Percentiles rank a stretch among this genome's conserved stretches.
phyloP scores from a whole-genome alignment of 2,329 filamentous ascomycete genomes.

The Boeremia exigua region DNA sequence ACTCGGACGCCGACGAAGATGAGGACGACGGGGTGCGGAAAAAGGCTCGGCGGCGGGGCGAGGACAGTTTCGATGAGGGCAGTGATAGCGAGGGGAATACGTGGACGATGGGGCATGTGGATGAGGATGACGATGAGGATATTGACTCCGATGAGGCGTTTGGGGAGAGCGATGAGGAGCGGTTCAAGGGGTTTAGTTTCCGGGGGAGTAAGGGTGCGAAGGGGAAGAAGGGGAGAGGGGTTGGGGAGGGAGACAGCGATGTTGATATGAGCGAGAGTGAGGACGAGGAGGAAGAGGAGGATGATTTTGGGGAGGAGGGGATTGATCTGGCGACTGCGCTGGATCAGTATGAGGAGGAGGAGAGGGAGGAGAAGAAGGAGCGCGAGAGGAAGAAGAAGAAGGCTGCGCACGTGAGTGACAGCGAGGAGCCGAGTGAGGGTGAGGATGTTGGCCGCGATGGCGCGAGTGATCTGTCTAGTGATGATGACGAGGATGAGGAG shows the following conservation, averaged over 20 bases:
- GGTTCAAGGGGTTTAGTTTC: constrained; percentile 78
- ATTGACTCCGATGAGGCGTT: constrained; percentile 83
- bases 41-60: constrained; percentile 34
- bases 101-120: constrained; percentile 78
- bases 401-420: constrained; percentile 56
- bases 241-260: constrained; percentile 41
- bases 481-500: constrained; percentile 52
- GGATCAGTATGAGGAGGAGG: constrained; percentile 55
- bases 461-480: constrained; percentile 57
- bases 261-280: constrained; percentile 59
- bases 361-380: constrained; percentile 35
- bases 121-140: constrained; percentile 70
- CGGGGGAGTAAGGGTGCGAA: constrained; percentile 60
- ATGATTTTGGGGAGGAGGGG: constrained; percentile 67
- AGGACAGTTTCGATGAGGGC: constrained; percentile 70
- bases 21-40: constrained; percentile 39
- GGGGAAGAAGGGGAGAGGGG: constrained; percentile 47
- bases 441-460: constrained; percentile 53
- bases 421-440: constrained; percentile 57
- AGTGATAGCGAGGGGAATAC: constrained; percentile 86
- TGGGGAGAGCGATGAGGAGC: constrained; percentile 85
- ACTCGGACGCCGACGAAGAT: constrained; percentile 44
- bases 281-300: constrained; percentile 51
- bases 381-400: constrained; percentile 50
- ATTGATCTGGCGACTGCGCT: constrained; percentile 68